These are phyloP conservation scores for Penicillium palitans DNA, from an alignment of 2,329 filamentous ascomycete species.

Conservation along the genomic window DNA sequence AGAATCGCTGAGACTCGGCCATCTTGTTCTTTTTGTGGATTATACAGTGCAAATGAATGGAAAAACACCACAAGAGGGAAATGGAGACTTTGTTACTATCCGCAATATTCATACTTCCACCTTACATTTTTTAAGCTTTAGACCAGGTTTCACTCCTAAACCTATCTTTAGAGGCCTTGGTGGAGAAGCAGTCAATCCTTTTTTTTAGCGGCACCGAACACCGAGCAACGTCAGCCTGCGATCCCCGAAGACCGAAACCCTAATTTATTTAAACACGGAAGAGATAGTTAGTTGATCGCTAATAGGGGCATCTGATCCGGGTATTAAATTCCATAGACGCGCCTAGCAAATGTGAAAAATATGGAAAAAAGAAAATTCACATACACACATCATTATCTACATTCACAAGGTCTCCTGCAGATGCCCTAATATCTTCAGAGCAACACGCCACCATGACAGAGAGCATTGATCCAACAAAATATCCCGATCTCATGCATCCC, in stretches of 20 bases:
- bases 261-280: too few species aligned
- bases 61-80: too few species aligned
- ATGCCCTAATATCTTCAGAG: too few species aligned
- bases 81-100: too few species aligned
- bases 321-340: background rate
- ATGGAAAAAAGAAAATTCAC: background rate
- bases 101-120: too few species aligned
- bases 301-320: background rate
- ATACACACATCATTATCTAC: background rate
- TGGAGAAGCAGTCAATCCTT: background rate
- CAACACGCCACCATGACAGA: background rate
- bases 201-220: background rate
- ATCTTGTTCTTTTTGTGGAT: background rate
- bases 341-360: too few species aligned
- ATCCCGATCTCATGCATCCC: background rate
- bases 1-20: background rate
- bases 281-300: too few species aligned
- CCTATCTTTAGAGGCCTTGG: background rate
- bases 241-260: background rate
- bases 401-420: background rate
- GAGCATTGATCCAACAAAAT: background rate
- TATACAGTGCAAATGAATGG: too few species aligned
- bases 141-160: too few species aligned
- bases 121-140: too few species aligned
- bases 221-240: background rate